A percentile compares a stretch with the other conserved stretches of the same genome.
phyloP scores from a whole-genome alignment of 2,329 filamentous ascomycete genomes.

The Rhynchosporium graminicola region DNA sequence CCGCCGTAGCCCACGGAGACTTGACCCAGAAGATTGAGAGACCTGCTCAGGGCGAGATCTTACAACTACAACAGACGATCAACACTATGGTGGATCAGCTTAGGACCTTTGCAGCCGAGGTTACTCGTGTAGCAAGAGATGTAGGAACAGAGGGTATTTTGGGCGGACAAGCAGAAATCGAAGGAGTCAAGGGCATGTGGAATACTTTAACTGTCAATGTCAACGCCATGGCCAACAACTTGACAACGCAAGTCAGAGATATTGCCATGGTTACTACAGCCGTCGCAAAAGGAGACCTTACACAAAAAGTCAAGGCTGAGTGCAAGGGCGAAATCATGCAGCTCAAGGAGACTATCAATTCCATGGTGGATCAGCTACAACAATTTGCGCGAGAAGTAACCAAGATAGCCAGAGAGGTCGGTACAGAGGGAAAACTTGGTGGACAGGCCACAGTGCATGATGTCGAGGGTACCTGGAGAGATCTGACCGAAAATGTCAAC shows the following conservation, averaged over 20 bases:
- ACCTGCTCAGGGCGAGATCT: conserved; percentile 77
- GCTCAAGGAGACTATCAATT: conserved; percentile 98
- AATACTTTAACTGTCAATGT: conserved; percentile 84
- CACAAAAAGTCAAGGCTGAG: conserved; percentile 92
- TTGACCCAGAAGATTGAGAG: conserved; percentile 82
- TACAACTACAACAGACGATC: conserved; percentile 82
- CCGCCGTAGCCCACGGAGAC: conserved; percentile 79
- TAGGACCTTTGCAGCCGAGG: conserved; percentile 80
- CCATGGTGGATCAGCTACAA: conserved; percentile 97
- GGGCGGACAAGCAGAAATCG: conserved; percentile 79
- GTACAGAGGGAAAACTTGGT: conserved; percentile 90
- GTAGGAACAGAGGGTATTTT: conserved; percentile 83
- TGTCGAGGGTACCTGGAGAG: conserved; percentile 95
- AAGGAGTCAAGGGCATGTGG: conserved; percentile 86
- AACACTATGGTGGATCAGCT: conserved; percentile 90
- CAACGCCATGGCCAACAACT: conserved; percentile 84
- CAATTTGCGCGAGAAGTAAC: conserved; percentile 97
- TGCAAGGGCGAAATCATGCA: conserved; percentile 89
- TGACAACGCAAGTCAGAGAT: conserved; percentile 88
- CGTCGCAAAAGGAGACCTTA: conserved; percentile 82
- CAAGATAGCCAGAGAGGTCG: conserved; percentile 93
- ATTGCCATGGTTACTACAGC: conserved; percentile 82
- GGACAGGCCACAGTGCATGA: conserved; percentile 95
- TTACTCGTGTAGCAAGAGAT: conserved; percentile 79
- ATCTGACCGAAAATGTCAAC: conserved; percentile 94